Evolutionary conservation across 2,329 filamentous ascomycete species (phyloP).

Genomic region (Geosmithia putterillii): DNA sequence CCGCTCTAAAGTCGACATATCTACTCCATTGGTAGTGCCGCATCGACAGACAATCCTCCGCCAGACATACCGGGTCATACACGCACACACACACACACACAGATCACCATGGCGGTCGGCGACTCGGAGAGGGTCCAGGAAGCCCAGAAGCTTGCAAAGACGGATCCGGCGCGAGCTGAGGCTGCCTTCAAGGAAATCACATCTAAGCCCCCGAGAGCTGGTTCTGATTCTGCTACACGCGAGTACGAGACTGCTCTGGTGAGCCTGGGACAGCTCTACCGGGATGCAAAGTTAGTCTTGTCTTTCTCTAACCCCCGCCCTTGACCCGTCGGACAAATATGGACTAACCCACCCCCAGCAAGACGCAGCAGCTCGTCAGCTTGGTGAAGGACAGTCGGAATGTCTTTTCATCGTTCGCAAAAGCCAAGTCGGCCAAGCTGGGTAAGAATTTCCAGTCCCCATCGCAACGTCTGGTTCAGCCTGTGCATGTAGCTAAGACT

Average conservation of each 20-base stretch:
- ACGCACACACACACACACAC: background rate
- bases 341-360: conserved; percentile 31
- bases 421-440: conserved; percentile 96
- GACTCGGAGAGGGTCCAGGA: conserved; percentile 64
- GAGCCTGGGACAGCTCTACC: conserved; percentile 82
- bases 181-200: conserved; percentile 82
- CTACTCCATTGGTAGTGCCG: background rate
- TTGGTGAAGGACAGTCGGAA: conserved; percentile 83
- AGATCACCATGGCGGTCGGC: conserved; percentile 40
- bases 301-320: background rate
- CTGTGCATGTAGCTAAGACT: conserved; percentile 1
- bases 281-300: conserved; percentile 63
- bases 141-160: conserved; percentile 73
- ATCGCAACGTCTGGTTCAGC: background rate
- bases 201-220: conserved; percentile 70
- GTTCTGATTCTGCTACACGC: conserved; percentile 70
- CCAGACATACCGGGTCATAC: background rate
- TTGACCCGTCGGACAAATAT: background rate
- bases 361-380: conserved; percentile 73
- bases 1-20: background rate
- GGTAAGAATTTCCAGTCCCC: conserved; percentile 44
- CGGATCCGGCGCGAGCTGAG: conserved; percentile 75
- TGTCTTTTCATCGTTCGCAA: conserved; percentile 90
- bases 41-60: background rate
- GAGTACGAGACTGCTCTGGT: conserved; percentile 88